Evolutionary conservation across 2,329 filamentous ascomycete genomes (phyloP), one percentile per base, ranked within the genome.

Genomic region (Epichloe typhina): DNA sequence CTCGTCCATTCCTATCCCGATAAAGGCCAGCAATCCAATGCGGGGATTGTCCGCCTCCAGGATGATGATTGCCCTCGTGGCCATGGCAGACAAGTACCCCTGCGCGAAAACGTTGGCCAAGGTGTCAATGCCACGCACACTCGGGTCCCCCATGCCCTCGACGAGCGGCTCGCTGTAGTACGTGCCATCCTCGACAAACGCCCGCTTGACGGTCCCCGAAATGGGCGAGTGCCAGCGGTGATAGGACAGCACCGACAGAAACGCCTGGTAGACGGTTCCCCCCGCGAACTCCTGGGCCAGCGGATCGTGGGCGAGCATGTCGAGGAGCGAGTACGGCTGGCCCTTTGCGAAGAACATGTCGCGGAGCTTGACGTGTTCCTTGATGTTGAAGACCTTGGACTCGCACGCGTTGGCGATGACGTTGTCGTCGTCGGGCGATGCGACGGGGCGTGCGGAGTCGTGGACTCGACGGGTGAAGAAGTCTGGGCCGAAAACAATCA

Each of bases 1-100:
- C 65, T 90, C 85, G 41, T 80, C 82, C 85, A 89, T 88, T 1
- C 85, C 86, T 3, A 89, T 75, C 1, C 77, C 80, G 12, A 89
- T 69, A 55, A 88, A 84, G 0, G 75, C 81, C 72, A 89, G 76
- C 35, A 88, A 66, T 0, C 85, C 85, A 38, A 88, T 80, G 1
- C 70, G 71, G 1, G 73, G 70, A 55, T 86, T 82, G 55, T 86
- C 83, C 0, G 84, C 82, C 62, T 88, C 74, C 52, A 88, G 78
- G 59, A 85, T 79, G 55, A 89, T 80, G 43, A 89, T 64, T 0
- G 79, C 83, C 5, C 86, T 71, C 3, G 85, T 83, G 0, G 85
- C 84, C n/a, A 84, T 68, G 0, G 76, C 72, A 0, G 80, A 78
- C 37, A 88, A 65, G 55, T 87, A 89, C 0, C 79, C 80, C 64